phyloP scores from a whole-genome alignment of 176 grass and related monocot genomes.

The Triticum timopheevii region DNA sequence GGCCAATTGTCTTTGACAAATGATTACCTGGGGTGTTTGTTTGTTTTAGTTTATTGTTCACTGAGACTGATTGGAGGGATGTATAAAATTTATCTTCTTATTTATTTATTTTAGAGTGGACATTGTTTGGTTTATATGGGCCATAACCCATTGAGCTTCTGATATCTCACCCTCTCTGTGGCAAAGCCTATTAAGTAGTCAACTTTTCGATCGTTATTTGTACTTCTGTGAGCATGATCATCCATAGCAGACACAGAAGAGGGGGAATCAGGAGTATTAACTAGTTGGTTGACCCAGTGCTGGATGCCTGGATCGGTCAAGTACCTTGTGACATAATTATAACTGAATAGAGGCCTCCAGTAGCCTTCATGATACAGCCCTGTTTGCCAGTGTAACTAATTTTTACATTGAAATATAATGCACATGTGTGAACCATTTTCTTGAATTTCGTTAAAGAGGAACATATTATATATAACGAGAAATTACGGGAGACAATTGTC shows the following conservation, averaged over 20 bases:
- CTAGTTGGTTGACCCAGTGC: neutral
- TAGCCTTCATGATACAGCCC: neutral
- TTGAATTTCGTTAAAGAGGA: neutral
- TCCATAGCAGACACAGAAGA: neutral
- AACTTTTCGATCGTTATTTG: neutral
- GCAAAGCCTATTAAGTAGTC: neutral
- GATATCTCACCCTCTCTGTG: neutral
- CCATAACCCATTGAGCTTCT: neutral
- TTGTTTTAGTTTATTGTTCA: neutral
- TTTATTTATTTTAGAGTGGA: neutral
- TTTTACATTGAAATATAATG: slow-evolving; percentile 4
- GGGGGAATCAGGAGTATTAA: neutral
- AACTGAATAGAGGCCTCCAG: neutral
- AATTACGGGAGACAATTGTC: neutral
- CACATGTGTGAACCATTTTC: neutral
- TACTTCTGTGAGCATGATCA: neutral
- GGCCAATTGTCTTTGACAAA: neutral
- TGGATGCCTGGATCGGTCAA: neutral
- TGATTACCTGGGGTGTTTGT: neutral
- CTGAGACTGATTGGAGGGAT: neutral
- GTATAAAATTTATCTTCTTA: neutral
- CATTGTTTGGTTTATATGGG: neutral
- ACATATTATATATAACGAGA: neutral
- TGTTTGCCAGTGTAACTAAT: neutral
- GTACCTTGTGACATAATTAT: neutral